Evolutionary conservation across 768 basidiomycete species (phyloP).

Genomic region (Suillus subaureus): DNA sequence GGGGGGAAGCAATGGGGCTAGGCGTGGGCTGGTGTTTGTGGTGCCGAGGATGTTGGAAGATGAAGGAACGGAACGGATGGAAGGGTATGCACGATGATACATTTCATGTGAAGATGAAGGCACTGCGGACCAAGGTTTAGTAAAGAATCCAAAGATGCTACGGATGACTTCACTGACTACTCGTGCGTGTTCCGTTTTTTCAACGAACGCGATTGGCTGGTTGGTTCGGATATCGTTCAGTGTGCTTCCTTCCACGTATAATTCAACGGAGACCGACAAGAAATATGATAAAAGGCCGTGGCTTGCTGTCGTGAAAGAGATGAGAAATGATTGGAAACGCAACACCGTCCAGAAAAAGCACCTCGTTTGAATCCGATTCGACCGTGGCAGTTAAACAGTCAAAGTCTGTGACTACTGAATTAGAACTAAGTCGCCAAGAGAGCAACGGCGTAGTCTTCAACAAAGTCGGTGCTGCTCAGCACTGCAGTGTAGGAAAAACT

Average conservation of each 20-base stretch:
- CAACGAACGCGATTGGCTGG: conserved; percentile 5
- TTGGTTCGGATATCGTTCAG: neutral
- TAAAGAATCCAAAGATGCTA: conserved; percentile 12
- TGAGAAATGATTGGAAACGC: conserved; percentile 10
- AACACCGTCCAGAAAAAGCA: conserved; percentile 7
- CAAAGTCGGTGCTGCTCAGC: conserved; percentile 2
- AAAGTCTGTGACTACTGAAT: neutral
- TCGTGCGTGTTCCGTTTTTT: conserved; percentile 7
- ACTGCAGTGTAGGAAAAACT: conserved; percentile 10
- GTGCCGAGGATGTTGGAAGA: conserved; percentile 26
- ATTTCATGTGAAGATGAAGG: conserved; percentile 49
- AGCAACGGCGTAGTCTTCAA: neutral
- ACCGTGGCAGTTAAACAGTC: conserved; percentile 7
- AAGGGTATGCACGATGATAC: conserved; percentile 63
- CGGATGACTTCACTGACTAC: conserved; percentile 24
- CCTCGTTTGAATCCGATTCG: conserved; percentile 11
- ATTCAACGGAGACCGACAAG: neutral
- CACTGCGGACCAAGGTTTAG: conserved; percentile 28
- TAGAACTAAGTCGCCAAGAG: conserved; percentile 14
- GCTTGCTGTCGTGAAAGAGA: conserved; percentile 10
- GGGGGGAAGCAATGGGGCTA: conserved; percentile 55
- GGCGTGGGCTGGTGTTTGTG: conserved; percentile 39
- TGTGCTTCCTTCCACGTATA: neutral
- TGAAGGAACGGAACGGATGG: conserved; percentile 56
- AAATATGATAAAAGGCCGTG: conserved; percentile 1